A percentile compares a stretch with the other conserved stretches of the same genome.
These are phyloP conservation scores for Chlorella sp. DNA, from an alignment of 139 green algal genomes.

Conservation along the genomic window DNA sequence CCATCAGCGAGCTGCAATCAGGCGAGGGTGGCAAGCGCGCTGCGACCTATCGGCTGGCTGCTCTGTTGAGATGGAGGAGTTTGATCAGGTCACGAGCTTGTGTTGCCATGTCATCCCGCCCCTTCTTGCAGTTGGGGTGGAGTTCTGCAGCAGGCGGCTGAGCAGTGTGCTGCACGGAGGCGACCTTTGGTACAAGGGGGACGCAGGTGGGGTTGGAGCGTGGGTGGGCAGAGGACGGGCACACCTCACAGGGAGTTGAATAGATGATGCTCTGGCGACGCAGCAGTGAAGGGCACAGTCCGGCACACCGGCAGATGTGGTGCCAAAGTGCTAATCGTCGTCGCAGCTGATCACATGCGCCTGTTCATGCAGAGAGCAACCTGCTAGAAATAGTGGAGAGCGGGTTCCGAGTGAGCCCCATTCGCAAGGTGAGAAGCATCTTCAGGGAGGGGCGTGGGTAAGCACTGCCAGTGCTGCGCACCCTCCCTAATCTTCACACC, in stretches of 20 bases:
- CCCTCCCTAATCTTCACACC: too few species aligned
- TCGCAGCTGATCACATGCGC: neutral
- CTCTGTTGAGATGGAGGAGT: neutral
- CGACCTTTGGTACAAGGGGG: conserved; percentile 41
- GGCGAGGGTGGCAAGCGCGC: neutral
- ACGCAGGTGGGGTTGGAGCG: neutral
- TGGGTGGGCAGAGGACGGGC: too few species aligned
- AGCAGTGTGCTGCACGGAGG: conserved; percentile 32
- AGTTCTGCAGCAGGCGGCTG: conserved; percentile 12
- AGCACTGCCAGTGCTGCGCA: too few species aligned
- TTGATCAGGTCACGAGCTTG: neutral
- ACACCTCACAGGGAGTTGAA: too few species aligned
- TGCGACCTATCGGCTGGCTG: neutral
- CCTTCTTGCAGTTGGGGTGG: conserved; percentile 25
- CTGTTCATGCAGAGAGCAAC: conserved; percentile 11
- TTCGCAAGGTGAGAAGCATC: neutral
- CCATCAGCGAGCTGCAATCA: conserved; percentile 35
- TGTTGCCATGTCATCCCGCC: neutral
- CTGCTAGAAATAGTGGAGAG: conserved; percentile 32
- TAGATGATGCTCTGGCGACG: too few species aligned
- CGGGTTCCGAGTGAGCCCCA: conserved; percentile 33
- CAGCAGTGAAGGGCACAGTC: neutral
- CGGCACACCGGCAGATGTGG: neutral
- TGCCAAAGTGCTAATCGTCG: neutral
- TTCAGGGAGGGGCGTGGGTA: neutral